Conservation (phyloP, 78 protist species). For the Pigoraptor vietnamica region DNA sequence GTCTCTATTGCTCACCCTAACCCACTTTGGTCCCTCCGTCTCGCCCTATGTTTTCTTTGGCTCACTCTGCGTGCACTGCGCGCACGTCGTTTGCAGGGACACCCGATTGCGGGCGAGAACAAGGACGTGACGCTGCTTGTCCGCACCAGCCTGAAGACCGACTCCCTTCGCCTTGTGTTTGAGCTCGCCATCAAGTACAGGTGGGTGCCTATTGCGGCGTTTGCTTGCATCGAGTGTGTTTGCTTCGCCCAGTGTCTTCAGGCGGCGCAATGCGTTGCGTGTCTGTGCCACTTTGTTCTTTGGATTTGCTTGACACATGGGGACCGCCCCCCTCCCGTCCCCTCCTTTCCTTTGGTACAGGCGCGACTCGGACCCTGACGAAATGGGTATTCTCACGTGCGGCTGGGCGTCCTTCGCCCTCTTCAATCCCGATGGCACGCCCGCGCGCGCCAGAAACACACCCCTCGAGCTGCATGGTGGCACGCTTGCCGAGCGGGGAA, state of each 20-base stretch:
- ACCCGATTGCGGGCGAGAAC: not conserved
- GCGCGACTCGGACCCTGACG: not conserved
- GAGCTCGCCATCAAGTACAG: not conserved
- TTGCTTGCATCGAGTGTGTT: too few relatives aligned
- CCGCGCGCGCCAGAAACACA: not conserved
- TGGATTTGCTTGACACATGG: too few relatives aligned
- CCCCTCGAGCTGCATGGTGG: not conserved
- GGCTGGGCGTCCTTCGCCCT: not conserved
- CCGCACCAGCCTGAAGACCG: not conserved
- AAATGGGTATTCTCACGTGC: not conserved
- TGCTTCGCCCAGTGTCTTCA: too few relatives aligned
- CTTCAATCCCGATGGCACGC: not conserved
- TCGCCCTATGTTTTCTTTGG: not conserved
- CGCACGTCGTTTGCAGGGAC: not conserved
- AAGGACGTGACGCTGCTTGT: not conserved
- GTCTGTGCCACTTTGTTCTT: not conserved
- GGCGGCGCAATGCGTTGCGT: too few relatives aligned
- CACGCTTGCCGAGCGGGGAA: not conserved
- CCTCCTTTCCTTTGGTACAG: not conserved
- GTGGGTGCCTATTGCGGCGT: not conserved
- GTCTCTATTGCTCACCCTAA: not conserved
- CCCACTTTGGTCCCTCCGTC: not conserved
- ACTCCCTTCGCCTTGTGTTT: not conserved
- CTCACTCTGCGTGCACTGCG: too few relatives aligned
- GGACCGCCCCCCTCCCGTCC: not conserved